Conservation (phyloP, 495 filamentous ascomycete genomes). For the Penicillium manginii region DNA sequence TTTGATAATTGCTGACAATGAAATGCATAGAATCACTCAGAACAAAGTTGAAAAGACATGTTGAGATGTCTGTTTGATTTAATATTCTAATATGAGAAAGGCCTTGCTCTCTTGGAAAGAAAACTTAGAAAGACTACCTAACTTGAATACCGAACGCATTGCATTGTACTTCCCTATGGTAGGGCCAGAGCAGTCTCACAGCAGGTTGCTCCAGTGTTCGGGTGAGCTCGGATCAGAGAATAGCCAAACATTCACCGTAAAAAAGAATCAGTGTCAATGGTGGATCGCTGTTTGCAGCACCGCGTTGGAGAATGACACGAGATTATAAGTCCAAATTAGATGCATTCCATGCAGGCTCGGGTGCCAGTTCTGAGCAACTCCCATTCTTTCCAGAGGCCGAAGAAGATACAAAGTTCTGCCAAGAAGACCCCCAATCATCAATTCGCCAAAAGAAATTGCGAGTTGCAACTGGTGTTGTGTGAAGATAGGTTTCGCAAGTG, state of each 20-base stretch:
- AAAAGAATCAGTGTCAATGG: neutral
- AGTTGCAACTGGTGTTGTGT: neutral
- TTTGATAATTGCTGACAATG: no score
- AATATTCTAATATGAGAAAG: no score
- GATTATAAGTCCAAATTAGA: conserved; percentile 1
- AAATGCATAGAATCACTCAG: no score
- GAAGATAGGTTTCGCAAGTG: conserved; percentile 4
- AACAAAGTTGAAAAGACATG: no score
- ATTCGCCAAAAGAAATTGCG: conserved; percentile 1
- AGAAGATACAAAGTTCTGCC: conserved; percentile 10
- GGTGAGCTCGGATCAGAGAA: neutral
- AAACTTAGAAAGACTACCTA: no score
- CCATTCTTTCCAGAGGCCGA: conserved; percentile 8
- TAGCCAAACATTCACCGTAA: neutral
- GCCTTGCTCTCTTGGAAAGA: no score
- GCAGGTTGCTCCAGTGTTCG: no score
- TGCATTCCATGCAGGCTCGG: conserved; percentile 11
- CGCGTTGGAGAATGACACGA: conserved; percentile 3
- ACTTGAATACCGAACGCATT: no score
- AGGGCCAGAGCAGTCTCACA: no score
- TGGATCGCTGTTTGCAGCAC: neutral
- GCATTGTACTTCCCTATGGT: no score
- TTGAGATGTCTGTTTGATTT: no score
- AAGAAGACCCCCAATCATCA: conserved; percentile 5
- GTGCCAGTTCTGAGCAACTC: conserved; percentile 1